These are phyloP conservation scores for Epichloe glyceriae DNA, from an alignment of 2,329 filamentous ascomycete genomes.

Conservation along the genomic window DNA sequence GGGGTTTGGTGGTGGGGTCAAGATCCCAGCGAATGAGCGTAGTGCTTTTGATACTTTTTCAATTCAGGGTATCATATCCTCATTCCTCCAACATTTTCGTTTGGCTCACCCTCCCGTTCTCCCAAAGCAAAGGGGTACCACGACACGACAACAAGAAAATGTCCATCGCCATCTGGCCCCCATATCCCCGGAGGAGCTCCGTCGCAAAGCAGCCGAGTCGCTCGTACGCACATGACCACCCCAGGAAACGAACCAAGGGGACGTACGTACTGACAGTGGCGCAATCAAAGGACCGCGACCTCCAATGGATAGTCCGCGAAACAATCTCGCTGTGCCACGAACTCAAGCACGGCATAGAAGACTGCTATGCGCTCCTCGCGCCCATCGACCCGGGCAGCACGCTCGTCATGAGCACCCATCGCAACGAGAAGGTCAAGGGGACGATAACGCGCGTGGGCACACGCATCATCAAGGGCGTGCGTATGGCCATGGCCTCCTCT, in stretches of 20 bases:
- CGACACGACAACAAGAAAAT: slow-evolving; percentile 19
- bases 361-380: slow-evolving; percentile 77
- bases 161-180: slow-evolving; percentile 48
- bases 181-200: slow-evolving; percentile 36
- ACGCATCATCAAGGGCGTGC: slow-evolving; percentile 79
- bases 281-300: slow-evolving; percentile 32
- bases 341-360: slow-evolving; percentile 58
- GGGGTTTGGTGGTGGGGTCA: no score
- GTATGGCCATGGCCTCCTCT: slow-evolving; percentile 18
- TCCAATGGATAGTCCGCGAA: slow-evolving; percentile 40
- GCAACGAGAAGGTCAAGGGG: slow-evolving; percentile 85
- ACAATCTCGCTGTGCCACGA: slow-evolving; percentile 34
- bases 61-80: no score
- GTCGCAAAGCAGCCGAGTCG: slow-evolving; percentile 33
- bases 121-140: no score
- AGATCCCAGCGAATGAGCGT: no score
- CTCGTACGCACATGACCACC: slow-evolving; percentile 28
- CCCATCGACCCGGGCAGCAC: slow-evolving; percentile 78
- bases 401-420: slow-evolving; percentile 73
- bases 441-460: slow-evolving; percentile 82
- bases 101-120: no score
- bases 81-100: no score
- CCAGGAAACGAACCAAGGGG: neutral
- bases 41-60: no score
- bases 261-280: neutral